Conservation (phyloP, 2,329 filamentous ascomycete species). For the Malbranchea zuffiana region DNA sequence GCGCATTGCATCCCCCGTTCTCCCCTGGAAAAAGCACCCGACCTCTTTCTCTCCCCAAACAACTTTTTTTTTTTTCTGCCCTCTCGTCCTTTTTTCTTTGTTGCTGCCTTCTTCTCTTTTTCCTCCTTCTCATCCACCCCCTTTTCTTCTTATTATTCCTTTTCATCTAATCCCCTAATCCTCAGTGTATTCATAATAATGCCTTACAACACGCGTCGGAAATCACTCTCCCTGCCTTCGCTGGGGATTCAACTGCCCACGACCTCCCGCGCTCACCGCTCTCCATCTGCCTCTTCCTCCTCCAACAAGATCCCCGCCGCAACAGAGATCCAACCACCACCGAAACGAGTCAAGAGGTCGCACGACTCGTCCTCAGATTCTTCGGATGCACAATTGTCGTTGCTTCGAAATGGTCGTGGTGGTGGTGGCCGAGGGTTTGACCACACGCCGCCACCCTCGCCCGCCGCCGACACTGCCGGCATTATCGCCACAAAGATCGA, state of each 20-base stretch:
- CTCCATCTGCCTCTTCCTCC: slow-evolving; percentile 52
- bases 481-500: slow-evolving; percentile 51
- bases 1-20: slow-evolving; percentile 11
- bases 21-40: slow-evolving; percentile 13
- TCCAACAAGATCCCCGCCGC: slow-evolving; percentile 52
- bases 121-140: slow-evolving; percentile 7
- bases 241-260: slow-evolving; percentile 77
- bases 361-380: slow-evolving; percentile 42
- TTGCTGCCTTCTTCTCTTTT: slow-evolving; percentile 8
- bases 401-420: slow-evolving; percentile 32
- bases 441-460: slow-evolving; percentile 74
- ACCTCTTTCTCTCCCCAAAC: slow-evolving; percentile 8
- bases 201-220: slow-evolving; percentile 94
- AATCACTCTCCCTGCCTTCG: slow-evolving; percentile 84
- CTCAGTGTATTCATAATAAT: slow-evolving; percentile 27
- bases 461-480: slow-evolving; percentile 36
- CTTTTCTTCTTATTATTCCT: slow-evolving; percentile 8
- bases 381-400: slow-evolving; percentile 20
- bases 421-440: slow-evolving; percentile 49
- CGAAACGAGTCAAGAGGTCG: slow-evolving; percentile 70
- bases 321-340: slow-evolving; percentile 39
- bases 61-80: slow-evolving; percentile 8
- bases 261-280: slow-evolving; percentile 45
- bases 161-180: slow-evolving; percentile 3
- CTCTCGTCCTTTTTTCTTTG: slow-evolving; percentile 3